Evolutionary conservation across 352 stramenopile genomes (phyloP), one percentile per base, ranked within the genome.

Genomic region (Aphanomyces invadans): DNA sequence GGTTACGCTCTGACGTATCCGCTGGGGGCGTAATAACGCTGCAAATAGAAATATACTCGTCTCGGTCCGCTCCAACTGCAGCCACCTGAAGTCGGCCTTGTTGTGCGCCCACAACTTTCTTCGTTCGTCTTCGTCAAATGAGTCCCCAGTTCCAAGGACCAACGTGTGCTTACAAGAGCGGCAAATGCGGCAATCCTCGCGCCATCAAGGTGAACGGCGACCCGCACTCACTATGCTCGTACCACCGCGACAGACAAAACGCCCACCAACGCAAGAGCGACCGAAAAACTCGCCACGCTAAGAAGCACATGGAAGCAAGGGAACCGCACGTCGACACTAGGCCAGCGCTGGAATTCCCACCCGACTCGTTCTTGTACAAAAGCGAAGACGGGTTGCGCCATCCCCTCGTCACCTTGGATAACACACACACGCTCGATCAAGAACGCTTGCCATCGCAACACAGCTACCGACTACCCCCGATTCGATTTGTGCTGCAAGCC

Each of bases 161-260:
- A n/a, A n/a, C n/a, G n/a, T 63, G 55, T 49, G 42, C 21, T 2
- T 63, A 63, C 55, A 63, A 63, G 29, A 48, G 26, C n/a, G 55
- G 55, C 26, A 63, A 63, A 51, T 86, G 74, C 62, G 28, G 70
- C 3, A 79, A 82, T 44, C 55, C 57, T 26, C 73, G 76, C 4
- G 74, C 70, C 0, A 21, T 74, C 39, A 83, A 83, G 53, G 59
- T 64, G 19, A 78, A 76, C 28, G 78, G 78, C 4, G 60, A 81
- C 25, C 73, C 71, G 32, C 80, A 89, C 60, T 79, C 80, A 21
- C 68, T 86, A 23, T 89, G 80, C 62, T 73, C 86, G 25, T 71
- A 77, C 51, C 80, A 89, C 62, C 78, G 80, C 26, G 64, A 73
- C 21, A 82, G 84, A 57, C 77, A 79, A 53, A 89, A 88, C 68